Base-by-base conservation (phyloP, 1,284 basidiomycete species). In the Pterulicium gracile region DNA sequence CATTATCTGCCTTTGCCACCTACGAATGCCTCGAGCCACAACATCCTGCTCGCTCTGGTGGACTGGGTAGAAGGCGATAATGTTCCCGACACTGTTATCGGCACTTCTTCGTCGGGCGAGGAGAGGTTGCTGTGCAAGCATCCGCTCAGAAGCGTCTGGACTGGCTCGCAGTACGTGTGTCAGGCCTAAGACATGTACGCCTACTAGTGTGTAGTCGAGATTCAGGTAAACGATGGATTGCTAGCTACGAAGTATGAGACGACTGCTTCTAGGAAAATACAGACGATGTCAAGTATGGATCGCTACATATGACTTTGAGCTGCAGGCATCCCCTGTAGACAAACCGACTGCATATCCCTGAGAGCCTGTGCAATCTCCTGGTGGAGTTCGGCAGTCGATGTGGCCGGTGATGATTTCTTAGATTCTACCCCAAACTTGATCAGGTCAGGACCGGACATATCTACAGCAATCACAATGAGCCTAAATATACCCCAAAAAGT, bases 391-490 rank as follows among this genome's bases (percentile, higher is more conserved):
- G 72, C 67, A 7, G 92, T 94, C 21, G 86, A 88, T 20, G 90
- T 93, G 24, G 66, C 60, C 3, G 72, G 59, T 55, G 72, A 80
- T 4, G 85, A 85, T 53, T 74, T 67, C 64, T 98, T 98, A 47
- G 85, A 88, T 65, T 98, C 94, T 58, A 98, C 83, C 2, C 95
- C 95, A 66, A 98, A 95, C 65, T 94, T 96, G 65, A 98, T 76
- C 51, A 83, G 68, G 46, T 83, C 68, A 13, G 82, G 77, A 14
- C 84, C 91, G 48, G 88, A 79, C 51, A 97, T 75, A 63, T 98
- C 91, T 94, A 52, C 23, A 46, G 2, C 10, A 41, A 47, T 32
- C 48, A 45, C 34, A 46, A 47, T 46, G 43, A 56, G 21, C 27
- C 48, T 43, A 42, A 34, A 47, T 3, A 21, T 47, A 5, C 36